Base-by-base conservation (phyloP, 371 early-diverging fungal genomes). In the Fennellomyces sp. region DNA sequence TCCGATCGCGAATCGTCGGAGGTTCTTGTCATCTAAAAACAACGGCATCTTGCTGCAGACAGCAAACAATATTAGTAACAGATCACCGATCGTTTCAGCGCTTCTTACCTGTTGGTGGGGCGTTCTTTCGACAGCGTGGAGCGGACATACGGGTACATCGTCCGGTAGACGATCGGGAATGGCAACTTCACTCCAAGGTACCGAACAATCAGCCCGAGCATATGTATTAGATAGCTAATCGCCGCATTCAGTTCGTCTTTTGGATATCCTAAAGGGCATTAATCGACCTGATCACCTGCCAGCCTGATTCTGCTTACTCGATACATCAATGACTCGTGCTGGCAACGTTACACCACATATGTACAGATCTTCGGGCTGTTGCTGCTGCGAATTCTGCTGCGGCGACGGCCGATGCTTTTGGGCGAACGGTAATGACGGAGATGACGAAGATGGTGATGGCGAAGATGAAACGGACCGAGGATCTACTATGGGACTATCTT, bases 171-270 rank as follows among this genome's bases (percentile, higher is more conserved):
- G 5, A 91, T 70, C 26, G 75, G 64, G 63, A 87, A 93, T 0
- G 96, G 96, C 28, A 94, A 70, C 27, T 83, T 82, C 56, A 92
- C 79, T 33, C 88, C 91, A 10, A 93, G 73, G 69, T 94, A 94
- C 39, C 88, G 87, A 4, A 88, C 80, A 58, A 94, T 82, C n/a
- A 94, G 69, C 17, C 84, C 83, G 30, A 89, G 76, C 77, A 93
- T 85, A 56, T 94, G 94, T 36, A 88, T 72, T 23, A 88, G 82
- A 60, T 90, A 82, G n/a, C 91, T 90, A 28, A 94, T 79, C 15
- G 90, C 89, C 5, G 95, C 90, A 70, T 94, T 94, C 47, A 94
- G 78, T 60, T 90, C 90, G 68, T 94, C 93, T 31, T 83, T 78
- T 21, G 69, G 58, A n/a, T 67, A 73, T 38, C 57, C 78, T 63